Evolutionary conservation across 768 basidiomycete species (phyloP).

Genomic region (Tulasnella sp.): DNA sequence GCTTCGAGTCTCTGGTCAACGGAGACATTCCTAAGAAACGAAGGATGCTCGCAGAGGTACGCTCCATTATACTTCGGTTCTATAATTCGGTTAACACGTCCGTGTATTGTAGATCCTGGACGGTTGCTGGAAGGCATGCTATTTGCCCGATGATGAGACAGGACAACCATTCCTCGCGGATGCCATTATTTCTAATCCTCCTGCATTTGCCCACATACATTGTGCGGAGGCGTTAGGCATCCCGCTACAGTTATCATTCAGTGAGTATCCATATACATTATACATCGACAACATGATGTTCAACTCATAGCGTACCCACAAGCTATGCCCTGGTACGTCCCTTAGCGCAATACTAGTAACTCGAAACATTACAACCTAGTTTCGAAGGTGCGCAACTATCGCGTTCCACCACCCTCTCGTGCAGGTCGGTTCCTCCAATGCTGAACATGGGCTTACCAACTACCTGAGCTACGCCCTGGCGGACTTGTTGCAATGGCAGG

Average conservation of each 20-base stretch:
- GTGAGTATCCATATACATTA: slow-evolving; percentile 28
- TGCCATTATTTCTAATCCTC: slow-evolving; percentile 56
- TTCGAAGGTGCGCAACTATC: slow-evolving; percentile 36
- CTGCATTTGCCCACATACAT: slow-evolving; percentile 52
- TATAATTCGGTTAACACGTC: background rate
- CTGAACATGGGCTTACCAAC: slow-evolving; percentile 41
- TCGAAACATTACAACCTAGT: too few species aligned
- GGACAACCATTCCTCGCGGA: slow-evolving; percentile 43
- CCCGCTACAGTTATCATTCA: slow-evolving; percentile 45
- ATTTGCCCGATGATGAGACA: slow-evolving; percentile 34
- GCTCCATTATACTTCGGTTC: background rate
- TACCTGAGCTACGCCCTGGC: slow-evolving; percentile 47
- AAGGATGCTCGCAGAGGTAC: slow-evolving; percentile 41
- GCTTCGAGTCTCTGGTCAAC: slow-evolving; percentile 43
- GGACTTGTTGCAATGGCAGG: slow-evolving; percentile 49
- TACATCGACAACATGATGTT: background rate
- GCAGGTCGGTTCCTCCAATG: slow-evolving; percentile 43
- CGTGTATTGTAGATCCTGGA: slow-evolving; percentile 39
- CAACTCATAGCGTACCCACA: too few species aligned
- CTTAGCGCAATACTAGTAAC: too few species aligned
- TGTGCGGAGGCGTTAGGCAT: slow-evolving; percentile 52
- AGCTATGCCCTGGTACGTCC: slow-evolving; percentile 53
- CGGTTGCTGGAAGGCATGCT: slow-evolving; percentile 45
- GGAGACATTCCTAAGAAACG: slow-evolving; percentile 50
- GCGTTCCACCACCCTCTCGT: slow-evolving; percentile 53